A percentile compares a stretch with the other conserved stretches of the same genome.
Conservation (phyloP, 306 rosid species). For the Vigna trinervia region DNA sequence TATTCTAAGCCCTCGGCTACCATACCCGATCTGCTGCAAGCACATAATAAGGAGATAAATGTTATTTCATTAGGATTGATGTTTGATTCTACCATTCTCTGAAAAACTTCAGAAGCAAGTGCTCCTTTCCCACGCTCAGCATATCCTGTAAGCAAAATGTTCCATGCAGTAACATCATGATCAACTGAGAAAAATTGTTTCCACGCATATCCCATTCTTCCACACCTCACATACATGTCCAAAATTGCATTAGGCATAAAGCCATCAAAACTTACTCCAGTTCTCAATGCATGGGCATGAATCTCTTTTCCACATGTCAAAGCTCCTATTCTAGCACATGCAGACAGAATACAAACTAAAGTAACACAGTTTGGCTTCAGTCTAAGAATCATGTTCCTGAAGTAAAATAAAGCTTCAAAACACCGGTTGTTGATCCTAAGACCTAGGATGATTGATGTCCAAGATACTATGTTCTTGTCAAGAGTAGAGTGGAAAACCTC, state of each 20-base stretch:
- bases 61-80: constrained; percentile 73
- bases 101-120: constrained; percentile 64
- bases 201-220: constrained; percentile 74
- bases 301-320: constrained; percentile 82
- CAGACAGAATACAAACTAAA: constrained; percentile 67
- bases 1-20: constrained; percentile 78
- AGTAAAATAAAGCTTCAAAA: constrained; percentile 74
- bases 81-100: constrained; percentile 65
- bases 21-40: constrained; percentile 90
- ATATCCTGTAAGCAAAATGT: constrained; percentile 79
- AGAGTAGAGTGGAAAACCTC: constrained; percentile 72
- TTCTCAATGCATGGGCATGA: constrained; percentile 90
- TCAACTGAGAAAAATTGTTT: constrained; percentile 70
- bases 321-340: constrained; percentile 88
- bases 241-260: constrained; percentile 84
- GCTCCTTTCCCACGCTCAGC: constrained; percentile 75
- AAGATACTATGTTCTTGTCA: constrained; percentile 71
- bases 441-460: constrained; percentile 89
- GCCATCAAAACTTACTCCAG: constrained; percentile 71
- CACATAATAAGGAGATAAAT: constrained; percentile 70
- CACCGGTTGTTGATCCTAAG: constrained; percentile 76
- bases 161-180: constrained; percentile 78
- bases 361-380: constrained; percentile 79
- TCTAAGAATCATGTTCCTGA: constrained; percentile 69
- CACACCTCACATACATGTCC: constrained; percentile 93